Evolutionary conservation across 768 basidiomycete genomes (phyloP).

Genomic region (Galerina marginata): DNA sequence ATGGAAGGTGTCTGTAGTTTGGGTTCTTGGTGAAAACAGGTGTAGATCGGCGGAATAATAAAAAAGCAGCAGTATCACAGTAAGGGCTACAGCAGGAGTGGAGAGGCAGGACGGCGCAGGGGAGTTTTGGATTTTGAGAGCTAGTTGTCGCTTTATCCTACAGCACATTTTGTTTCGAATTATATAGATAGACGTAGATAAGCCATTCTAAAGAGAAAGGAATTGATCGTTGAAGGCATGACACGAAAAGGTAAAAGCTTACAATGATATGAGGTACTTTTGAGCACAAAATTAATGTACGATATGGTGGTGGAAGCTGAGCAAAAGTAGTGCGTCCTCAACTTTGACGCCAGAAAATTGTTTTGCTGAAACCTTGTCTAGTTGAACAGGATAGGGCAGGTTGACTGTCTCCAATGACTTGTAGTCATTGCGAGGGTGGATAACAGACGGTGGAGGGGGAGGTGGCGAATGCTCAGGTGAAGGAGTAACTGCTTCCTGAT

Average conservation of each 20-base stretch:
- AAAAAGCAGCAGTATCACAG: constrained; percentile 7
- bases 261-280: constrained; percentile 28
- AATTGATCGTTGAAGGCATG: background rate
- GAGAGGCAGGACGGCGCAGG: background rate
- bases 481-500: constrained; percentile 76
- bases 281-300: constrained; percentile 47
- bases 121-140: background rate
- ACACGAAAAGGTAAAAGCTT: constrained; percentile 6
- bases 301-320: constrained; percentile 75
- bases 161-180: constrained; percentile 22
- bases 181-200: constrained; percentile 27
- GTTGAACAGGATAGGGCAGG: constrained; percentile 39
- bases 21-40: constrained; percentile 1
- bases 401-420: constrained; percentile 22
- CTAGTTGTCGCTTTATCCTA: constrained; percentile 17
- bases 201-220: constrained; percentile 17
- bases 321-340: constrained; percentile 75
- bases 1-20: background rate
- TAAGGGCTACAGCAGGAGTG: constrained; percentile 1
- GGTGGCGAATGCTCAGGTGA: constrained; percentile 57
- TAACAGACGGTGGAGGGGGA: constrained; percentile 23
- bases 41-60: background rate
- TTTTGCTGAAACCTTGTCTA: constrained; percentile 50
- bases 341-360: constrained; percentile 63
- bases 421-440: constrained; percentile 15